Evolutionary conservation across 352 stramenopile species (phyloP), one percentile per base, ranked within the genome.

Genomic region (Globisporangium middletonii): DNA sequence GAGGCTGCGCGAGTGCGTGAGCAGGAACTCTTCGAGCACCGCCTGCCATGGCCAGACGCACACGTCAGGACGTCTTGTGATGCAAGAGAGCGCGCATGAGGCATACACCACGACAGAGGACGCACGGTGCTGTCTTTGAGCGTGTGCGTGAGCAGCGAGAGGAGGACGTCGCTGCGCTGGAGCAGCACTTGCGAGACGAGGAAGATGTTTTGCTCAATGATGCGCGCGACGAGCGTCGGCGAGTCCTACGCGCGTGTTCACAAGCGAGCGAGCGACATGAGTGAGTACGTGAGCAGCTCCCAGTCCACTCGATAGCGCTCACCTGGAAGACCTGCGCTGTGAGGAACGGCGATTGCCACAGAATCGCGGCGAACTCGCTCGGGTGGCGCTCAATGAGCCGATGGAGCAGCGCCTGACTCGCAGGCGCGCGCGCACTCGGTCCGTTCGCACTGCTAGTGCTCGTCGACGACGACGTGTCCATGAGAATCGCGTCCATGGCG

Each of bases 121-220:
- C 67, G 19, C 69, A 88, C 78, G 2, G 71, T 71, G 47, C 69
- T 89, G 41, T 92, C 78, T 55, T 77, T 78, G 35, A 92, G 68
- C 0, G 76, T 83, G 44, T 82, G 73, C 37, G 69, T 77, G 47
- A 92, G 57, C 16, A 92, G 45, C 3, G 75, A 50, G 7, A 85
- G 55, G 2, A 90, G 57, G 13, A 89, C 60, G 45, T 92, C 82
- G 0, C 60, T 57, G 49, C 75, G 68, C 47, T 82, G 76, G 1
- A 66, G 60, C 3, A 92, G 70, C 44, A 79, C 72, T 43, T 88
- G 68, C 0, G 82, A 88, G 41, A 92, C 67, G 12, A 74, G 44
- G 48, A 80, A 72, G n/a, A 86, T 72, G 49, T 92, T 87, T 54
- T 90, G 79, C 65, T 92, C 79, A 16, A 92, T 60, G 13, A 92